Conservation (phyloP, 2,329 filamentous ascomycete genomes). For the Hypocreales sp. region DNA sequence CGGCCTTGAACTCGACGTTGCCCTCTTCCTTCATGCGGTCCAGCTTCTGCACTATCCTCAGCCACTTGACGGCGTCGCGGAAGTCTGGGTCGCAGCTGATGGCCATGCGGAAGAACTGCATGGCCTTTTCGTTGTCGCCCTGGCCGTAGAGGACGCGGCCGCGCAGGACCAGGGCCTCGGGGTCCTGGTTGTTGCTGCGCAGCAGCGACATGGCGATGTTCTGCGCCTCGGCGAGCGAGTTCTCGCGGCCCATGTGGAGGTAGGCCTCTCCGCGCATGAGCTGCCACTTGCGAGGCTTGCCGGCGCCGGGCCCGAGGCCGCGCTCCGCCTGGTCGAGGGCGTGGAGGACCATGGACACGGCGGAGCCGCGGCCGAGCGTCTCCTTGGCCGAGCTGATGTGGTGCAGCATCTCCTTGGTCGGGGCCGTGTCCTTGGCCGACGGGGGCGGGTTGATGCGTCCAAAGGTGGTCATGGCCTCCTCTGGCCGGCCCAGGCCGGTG, state of each 20-base stretch:
- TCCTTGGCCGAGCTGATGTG: conserved; percentile 71
- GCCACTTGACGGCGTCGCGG: conserved; percentile 72
- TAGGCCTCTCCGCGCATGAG: conserved; percentile 85
- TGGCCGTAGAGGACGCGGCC: conserved; percentile 79
- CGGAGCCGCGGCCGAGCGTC: conserved; percentile 56
- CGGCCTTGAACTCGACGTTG: conserved; percentile 77
- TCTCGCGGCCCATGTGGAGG: conserved; percentile 80
- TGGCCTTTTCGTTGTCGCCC: conserved; percentile 88
- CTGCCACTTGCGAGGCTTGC: conserved; percentile 83
- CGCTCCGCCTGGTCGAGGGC: conserved; percentile 83
- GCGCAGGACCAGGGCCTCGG: conserved; percentile 80
- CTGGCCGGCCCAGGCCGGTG: conserved; percentile 70
- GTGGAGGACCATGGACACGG: conserved; percentile 82
- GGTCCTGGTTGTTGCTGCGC: conserved; percentile 76
- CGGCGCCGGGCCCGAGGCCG: conserved; percentile 57
- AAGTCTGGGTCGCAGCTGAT: conserved; percentile 85
- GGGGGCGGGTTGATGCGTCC: conserved; percentile 64
- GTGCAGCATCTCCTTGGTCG: conserved; percentile 72
- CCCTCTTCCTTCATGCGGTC: conserved; percentile 90
- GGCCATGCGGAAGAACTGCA: conserved; percentile 83
- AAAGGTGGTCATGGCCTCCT: conserved; percentile 75
- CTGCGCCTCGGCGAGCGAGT: conserved; percentile 80
- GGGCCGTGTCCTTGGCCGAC: conserved; percentile 69
- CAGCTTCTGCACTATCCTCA: conserved; percentile 81
- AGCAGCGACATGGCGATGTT: conserved; percentile 82